A percentile compares a stretch with the other conserved stretches of the same genome.
phyloP scores from a whole-genome alignment of 1,139 yeast species.

The Candida sp. region DNA sequence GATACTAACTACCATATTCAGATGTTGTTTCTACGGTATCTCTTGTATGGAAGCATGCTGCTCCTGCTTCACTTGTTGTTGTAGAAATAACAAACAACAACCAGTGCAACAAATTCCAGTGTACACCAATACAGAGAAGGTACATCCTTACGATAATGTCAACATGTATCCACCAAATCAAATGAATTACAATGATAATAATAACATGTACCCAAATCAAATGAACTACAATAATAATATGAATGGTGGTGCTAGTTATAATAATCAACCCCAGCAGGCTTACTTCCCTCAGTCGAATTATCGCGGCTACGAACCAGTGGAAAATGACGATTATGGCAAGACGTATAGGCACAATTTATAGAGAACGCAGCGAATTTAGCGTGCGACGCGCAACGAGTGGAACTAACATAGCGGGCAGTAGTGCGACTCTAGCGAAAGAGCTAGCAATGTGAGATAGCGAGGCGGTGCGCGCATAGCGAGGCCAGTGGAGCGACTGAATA shows the following conservation, averaged over 20 bases:
- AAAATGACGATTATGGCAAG: conserved; percentile 11
- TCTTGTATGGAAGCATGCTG: conserved; percentile 43
- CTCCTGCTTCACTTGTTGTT: conserved; percentile 46
- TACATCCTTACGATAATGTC: conserved; percentile 26
- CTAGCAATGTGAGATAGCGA: no score
- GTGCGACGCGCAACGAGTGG: no score
- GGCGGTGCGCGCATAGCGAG: no score
- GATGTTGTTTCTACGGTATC: conserved; percentile 44
- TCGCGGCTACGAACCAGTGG: conserved; percentile 11
- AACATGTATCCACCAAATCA: conserved; percentile 35
- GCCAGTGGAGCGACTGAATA: no score
- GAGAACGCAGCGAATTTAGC: no score
- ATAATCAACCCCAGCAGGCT: conserved; percentile 1
- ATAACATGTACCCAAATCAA: background rate
- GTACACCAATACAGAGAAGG: conserved; percentile 11
- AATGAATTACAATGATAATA: conserved; percentile 7
- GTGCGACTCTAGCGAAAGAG: no score
- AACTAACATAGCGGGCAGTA: no score
- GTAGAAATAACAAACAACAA: conserved; percentile 24
- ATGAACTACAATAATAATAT: background rate
- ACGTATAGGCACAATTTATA: conserved; percentile 3
- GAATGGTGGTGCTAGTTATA: no score
- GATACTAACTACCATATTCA: conserved; percentile 39
- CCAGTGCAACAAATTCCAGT: conserved; percentile 11
- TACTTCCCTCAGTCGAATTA: conserved; percentile 1